Evolutionary conservation across 495 filamentous ascomycete species (phyloP).

Genomic region (Penicillium lividum): DNA sequence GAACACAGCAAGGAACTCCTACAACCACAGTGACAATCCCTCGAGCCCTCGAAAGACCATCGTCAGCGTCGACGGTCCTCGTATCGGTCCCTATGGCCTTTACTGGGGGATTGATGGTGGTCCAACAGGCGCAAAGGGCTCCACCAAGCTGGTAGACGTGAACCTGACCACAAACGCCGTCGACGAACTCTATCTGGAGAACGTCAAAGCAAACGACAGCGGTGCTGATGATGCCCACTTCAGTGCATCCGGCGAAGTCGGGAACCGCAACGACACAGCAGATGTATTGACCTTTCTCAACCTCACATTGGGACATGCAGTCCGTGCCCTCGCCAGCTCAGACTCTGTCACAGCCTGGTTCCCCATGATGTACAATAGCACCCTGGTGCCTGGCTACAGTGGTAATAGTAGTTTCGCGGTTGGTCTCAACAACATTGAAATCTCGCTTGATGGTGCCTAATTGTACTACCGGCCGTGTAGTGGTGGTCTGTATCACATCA

Average conservation of each 20-base stretch:
- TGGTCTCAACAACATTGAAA: constrained; percentile 32
- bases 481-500: constrained; percentile 29
- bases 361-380: constrained; percentile 25
- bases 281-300: background rate
- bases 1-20: constrained; percentile 30
- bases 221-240: background rate
- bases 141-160: constrained; percentile 30
- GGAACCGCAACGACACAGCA: background rate
- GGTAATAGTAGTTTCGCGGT: constrained; percentile 21
- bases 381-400: constrained; percentile 11
- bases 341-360: constrained; percentile 3
- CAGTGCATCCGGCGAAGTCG: background rate
- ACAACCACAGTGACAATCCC: constrained; percentile 18
- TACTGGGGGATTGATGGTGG: constrained; percentile 33
- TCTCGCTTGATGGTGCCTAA: constrained; percentile 29
- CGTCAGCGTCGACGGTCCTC: constrained; percentile 25
- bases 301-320: background rate
- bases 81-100: constrained; percentile 31
- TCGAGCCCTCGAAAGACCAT: constrained; percentile 23
- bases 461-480: constrained; percentile 31
- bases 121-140: constrained; percentile 19
- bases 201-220: constrained; percentile 21
- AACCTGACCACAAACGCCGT: constrained; percentile 20
- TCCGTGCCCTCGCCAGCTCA: background rate
- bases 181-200: constrained; percentile 28